phyloP scores from a whole-genome alignment of 225 moss, liverwort and hornwort genomes.

The Antitrichia curtipendula region DNA sequence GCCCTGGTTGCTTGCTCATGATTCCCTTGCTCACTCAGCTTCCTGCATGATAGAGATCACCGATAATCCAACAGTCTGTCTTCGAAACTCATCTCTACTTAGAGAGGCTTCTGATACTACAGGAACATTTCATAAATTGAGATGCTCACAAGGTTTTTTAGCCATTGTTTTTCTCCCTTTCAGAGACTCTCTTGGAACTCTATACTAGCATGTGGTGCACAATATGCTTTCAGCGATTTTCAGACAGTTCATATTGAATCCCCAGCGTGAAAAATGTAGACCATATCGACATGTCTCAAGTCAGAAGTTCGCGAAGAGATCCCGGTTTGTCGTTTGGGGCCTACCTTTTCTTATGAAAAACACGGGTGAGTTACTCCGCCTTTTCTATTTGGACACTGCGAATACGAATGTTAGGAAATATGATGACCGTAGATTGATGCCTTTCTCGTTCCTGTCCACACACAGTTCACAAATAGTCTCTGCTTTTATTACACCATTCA shows the following conservation, averaged over 20 bases:
- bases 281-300: not conserved
- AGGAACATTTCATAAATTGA: not conserved
- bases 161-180: not conserved
- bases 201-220: not conserved
- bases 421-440: not conserved
- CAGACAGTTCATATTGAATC: not conserved
- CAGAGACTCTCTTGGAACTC: not conserved
- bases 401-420: not conserved
- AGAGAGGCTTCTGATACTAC: not conserved
- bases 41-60: not conserved
- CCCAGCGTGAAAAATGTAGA: not conserved
- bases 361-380: not conserved
- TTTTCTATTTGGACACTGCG: not conserved
- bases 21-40: not conserved
- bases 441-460: not conserved
- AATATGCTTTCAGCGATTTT: not conserved
- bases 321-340: not conserved
- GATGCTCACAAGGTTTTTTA: not conserved
- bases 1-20: slow-evolving; percentile 27
- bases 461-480: not conserved
- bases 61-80: not conserved
- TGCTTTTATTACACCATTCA: not conserved
- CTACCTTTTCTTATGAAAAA: not conserved
- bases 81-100: not conserved
- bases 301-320: not conserved